A percentile compares a stretch with the other conserved stretches of the same genome.
phyloP scores from a whole-genome alignment of 805 yeast genomes.

The Metschnikowia borealis region DNA sequence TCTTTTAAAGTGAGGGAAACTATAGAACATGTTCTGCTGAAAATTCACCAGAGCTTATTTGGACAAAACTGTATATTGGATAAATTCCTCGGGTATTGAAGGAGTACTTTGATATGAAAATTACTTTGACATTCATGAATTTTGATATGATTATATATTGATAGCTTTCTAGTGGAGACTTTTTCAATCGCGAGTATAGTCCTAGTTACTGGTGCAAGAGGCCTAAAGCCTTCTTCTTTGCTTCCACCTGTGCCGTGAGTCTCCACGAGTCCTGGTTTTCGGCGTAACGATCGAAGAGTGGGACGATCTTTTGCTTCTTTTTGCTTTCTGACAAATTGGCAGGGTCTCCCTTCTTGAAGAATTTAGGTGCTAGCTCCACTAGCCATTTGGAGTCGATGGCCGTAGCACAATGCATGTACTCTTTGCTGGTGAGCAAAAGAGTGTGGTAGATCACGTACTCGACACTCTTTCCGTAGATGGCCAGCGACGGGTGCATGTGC shows the following conservation, averaged over 20 bases:
- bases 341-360: slow-evolving; percentile 61
- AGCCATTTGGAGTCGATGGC: slow-evolving; percentile 83
- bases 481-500: slow-evolving; percentile 82
- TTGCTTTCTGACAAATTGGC: slow-evolving; percentile 46
- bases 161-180: too few species aligned
- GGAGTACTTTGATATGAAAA: too few species aligned
- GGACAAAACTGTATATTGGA: not conserved
- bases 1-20: not conserved
- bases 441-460: slow-evolving; percentile 83
- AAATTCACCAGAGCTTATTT: not conserved
- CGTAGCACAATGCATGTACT: slow-evolving; percentile 87
- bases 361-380: slow-evolving; percentile 63
- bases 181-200: too few species aligned
- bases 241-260: slow-evolving; percentile 44
- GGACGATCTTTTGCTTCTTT: slow-evolving; percentile 64
- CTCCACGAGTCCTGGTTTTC: slow-evolving; percentile 74
- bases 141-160: too few species aligned
- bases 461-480: slow-evolving; percentile 58
- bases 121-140: too few species aligned
- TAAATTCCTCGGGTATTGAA: too few species aligned
- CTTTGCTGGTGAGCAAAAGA: slow-evolving; percentile 75
- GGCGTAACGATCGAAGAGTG: slow-evolving; percentile 59
- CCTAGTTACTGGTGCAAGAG: slow-evolving; percentile 11
- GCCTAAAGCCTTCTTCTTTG: slow-evolving; percentile 25
- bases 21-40: not conserved